These are phyloP conservation scores for Magnusiomyces suaveolens DNA, from an alignment of 1,139 yeast species.

Conservation along the genomic window DNA sequence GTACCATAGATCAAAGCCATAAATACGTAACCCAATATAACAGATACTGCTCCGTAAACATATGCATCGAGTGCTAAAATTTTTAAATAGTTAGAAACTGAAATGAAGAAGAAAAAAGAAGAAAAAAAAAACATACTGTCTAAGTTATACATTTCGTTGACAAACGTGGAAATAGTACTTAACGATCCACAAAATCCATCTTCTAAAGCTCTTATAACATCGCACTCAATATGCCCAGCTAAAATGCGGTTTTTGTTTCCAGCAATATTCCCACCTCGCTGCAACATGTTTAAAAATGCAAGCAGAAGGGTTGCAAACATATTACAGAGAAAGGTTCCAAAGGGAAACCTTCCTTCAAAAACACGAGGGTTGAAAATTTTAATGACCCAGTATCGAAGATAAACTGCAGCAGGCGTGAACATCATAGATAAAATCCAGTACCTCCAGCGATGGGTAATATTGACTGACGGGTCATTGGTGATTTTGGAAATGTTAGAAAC, in stretches of 20 bases:
- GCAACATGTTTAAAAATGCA: slow-evolving; percentile 46
- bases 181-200: slow-evolving; percentile 72
- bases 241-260: slow-evolving; percentile 26
- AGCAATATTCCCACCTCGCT: slow-evolving; percentile 22
- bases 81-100: background rate
- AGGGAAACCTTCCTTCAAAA: slow-evolving; percentile 38
- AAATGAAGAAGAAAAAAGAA: background rate
- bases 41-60: slow-evolving; percentile 34
- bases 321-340: slow-evolving; percentile 72
- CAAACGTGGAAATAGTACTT: slow-evolving; percentile 70
- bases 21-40: slow-evolving; percentile 32
- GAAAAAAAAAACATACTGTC: slow-evolving; percentile 7
- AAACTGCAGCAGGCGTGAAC: slow-evolving; percentile 63
- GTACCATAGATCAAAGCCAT: slow-evolving; percentile 41
- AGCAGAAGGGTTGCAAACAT: slow-evolving; percentile 47
- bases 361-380: slow-evolving; percentile 38
- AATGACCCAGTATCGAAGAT: slow-evolving; percentile 47
- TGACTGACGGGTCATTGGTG: background rate
- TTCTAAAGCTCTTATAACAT: slow-evolving; percentile 47
- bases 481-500: slow-evolving; percentile 6
- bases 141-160: slow-evolving; percentile 50
- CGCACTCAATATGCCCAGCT: slow-evolving; percentile 36
- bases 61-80: slow-evolving; percentile 24
- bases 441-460: slow-evolving; percentile 38
- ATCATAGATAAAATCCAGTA: slow-evolving; percentile 50